Evolutionary conservation across 352 stramenopile species (phyloP), one percentile per base, ranked within the genome.

Genomic region (Thraustotheca clavata): DNA sequence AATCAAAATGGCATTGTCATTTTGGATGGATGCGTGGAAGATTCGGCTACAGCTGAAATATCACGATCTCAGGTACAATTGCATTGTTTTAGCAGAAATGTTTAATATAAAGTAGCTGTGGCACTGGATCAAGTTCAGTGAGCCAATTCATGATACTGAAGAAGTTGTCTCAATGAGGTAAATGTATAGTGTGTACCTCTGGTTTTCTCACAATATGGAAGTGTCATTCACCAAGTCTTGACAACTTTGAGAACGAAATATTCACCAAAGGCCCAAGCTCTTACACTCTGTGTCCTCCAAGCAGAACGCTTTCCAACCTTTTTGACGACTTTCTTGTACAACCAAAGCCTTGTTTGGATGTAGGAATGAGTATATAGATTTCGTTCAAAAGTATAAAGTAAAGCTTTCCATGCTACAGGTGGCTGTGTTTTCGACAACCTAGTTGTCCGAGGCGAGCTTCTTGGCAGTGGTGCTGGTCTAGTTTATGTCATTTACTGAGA

Each of bases 391-490:
- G 20, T 2, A 26, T 65, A 33, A 65, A 40, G 57, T 65, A 33
- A 65, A 62, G 62, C 62, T 62, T n/a, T 94, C 84, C 79, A 94
- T 94, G 40, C 52, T 68, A 2, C 76, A 69, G 12, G 71, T 49
- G 16, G 72, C 65, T 9, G 73, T 62, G 22, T 73, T 85, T 33
- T 90, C 83, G 0, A 90, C 84, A 36, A 94, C 82, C 41, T 94
- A 84, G 59, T 90, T 92, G 16, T 80, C 81, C 27, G 81, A 76
- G 49, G 14, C 61, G 50, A 35, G 27, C 18, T 18, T 22, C 4
- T 33, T 2, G 8, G 50, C 31, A 39, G 49, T 40, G 35, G 14
- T 59, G 26, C 0, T 70, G 43, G 8, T 41, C 22, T 71, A 48
- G 2, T 74, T 78, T 27, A 89, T 76, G 48, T n/a, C n/a, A n/a